Evolutionary conservation across 176 grass and related monocot species (phyloP), one percentile per base, ranked within the genome.

Genomic region (Aegilops longissima): DNA sequence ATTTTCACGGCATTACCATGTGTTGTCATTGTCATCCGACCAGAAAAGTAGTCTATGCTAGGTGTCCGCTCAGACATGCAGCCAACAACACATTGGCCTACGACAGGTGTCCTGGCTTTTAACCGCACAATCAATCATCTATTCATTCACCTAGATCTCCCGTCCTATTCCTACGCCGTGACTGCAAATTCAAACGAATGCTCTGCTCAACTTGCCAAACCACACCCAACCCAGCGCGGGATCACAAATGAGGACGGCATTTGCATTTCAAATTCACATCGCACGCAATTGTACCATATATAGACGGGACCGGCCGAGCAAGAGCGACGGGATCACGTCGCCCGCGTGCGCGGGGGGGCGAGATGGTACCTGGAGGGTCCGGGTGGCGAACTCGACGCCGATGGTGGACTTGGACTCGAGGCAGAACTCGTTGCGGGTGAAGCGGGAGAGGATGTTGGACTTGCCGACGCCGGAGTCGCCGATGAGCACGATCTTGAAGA

Each of bases 401-500:
- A 97, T 93, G 89, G 95, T 97, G 90, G 95, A 95, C 68, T 97
- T 93, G 47, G 95, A 97, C 85, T 97, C 93, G 84, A 97, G 89
- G 86, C 87, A 95, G 85, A 97, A 97, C 87, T 95, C 90, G 84
- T 93, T 97, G 84, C 91, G 90, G 35, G 90, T 97, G 92, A 97
- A 97, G 9, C 95, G 85, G 44, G 93, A 95, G 68, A 95, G 92
- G 66, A 97, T 86, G 80, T 97, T 95, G 84, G 93, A 95, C 69
- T 97, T 95, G 66, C 93, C 93, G 54, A 97, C 93, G 80, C 93
- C 92, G 40, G 92, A 97, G 78, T 95, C 95, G 18, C 93, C 95
- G 89, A 97, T 97, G 81, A 95, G 88, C 62, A 95, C 91, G 84
- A 93, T 93, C 95, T 97, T 97, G 90, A 97, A 97, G n/a, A 97